Evolutionary conservation across 768 basidiomycete genomes (phyloP).

Genomic region (Russula sp.): DNA sequence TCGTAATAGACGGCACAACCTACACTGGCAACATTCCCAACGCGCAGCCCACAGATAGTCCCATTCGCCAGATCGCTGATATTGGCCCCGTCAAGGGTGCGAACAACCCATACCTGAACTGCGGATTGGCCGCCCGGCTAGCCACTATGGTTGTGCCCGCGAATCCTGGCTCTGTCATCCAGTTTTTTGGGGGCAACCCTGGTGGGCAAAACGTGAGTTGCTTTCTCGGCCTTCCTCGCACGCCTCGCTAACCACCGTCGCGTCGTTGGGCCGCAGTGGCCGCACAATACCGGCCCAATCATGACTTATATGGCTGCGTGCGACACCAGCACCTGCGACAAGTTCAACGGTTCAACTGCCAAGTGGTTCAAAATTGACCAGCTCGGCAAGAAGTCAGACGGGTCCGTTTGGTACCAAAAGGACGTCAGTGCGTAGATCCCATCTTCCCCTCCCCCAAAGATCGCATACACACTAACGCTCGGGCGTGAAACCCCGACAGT

Average conservation of each 20-base stretch:
- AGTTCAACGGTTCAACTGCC: too few relatives aligned
- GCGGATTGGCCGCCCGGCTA: slow-evolving; percentile 46
- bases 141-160: slow-evolving; percentile 45
- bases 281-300: slow-evolving; percentile 61
- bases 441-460: neutral
- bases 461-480: neutral
- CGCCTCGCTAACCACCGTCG: neutral
- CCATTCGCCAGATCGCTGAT: too few relatives aligned
- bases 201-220: slow-evolving; percentile 29
- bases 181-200: slow-evolving; percentile 48
- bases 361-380: too few relatives aligned
- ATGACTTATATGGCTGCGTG: too few relatives aligned
- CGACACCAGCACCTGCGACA: too few relatives aligned
- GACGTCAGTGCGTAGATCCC: slow-evolving; percentile 28
- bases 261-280: slow-evolving; percentile 34
- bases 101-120: slow-evolving; percentile 46
- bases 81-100: slow-evolving; percentile 26
- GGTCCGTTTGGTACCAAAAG: too few relatives aligned
- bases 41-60: neutral
- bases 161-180: slow-evolving; percentile 50
- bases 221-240: neutral
- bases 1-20: slow-evolving; percentile 19
- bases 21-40: neutral
- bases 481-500: slow-evolving; percentile 14
- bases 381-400: too few relatives aligned